Percentiles rank a stretch among this genome's conserved stretches.
These are phyloP conservation scores for Phanerochaete sordida DNA, from an alignment of 768 basidiomycete genomes.

Conservation along the genomic window DNA sequence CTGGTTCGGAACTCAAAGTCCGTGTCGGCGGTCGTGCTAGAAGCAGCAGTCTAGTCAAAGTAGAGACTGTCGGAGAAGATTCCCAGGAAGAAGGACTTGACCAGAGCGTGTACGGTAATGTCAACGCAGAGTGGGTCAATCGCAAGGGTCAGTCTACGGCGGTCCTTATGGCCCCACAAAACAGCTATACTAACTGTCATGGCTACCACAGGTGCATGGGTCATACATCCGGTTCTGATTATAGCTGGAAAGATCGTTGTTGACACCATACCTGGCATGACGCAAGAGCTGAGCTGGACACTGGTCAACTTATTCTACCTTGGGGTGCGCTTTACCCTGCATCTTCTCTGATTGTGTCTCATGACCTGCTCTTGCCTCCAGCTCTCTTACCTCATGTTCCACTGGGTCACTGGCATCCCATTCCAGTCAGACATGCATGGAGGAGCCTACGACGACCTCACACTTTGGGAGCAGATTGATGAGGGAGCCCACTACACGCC, in stretches of 20 bases:
- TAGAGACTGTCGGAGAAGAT: constrained; percentile 75
- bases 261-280: constrained; percentile 92
- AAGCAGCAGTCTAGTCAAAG: constrained; percentile 77
- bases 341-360: not conserved
- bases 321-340: constrained; percentile 55
- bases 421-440: constrained; percentile 85
- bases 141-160: constrained; percentile 63
- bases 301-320: constrained; percentile 89
- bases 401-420: constrained; percentile 95
- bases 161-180: not conserved
- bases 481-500: constrained; percentile 98
- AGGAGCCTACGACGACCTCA: constrained; percentile 96
- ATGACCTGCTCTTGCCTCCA: constrained; percentile 25
- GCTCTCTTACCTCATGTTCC: constrained; percentile 99
- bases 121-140: constrained; percentile 93
- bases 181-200: not conserved
- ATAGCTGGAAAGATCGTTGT: constrained; percentile 86
- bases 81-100: constrained; percentile 73
- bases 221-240: constrained; percentile 95
- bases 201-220: constrained; percentile 80
- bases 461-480: constrained; percentile 99
- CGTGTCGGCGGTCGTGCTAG: constrained; percentile 23
- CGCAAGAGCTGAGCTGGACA: constrained; percentile 94
- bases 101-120: constrained; percentile 76
- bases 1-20: constrained; percentile 18